Evolutionary conservation across 2,329 filamentous ascomycete genomes (phyloP).

Genomic region (Rhinocladiella similis): DNA sequence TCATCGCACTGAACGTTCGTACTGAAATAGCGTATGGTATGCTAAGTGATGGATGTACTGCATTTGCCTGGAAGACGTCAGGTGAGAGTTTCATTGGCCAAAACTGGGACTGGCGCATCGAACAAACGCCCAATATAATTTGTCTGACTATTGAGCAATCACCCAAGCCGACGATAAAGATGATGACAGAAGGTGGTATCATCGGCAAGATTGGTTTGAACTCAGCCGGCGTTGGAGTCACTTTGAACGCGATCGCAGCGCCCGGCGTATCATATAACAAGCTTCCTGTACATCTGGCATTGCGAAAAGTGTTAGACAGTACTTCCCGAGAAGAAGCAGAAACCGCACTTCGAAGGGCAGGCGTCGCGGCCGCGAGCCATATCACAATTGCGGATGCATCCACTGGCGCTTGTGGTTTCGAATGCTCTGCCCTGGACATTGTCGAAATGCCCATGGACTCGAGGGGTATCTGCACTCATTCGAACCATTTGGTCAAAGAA

Average conservation of each 20-base stretch:
- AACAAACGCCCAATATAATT: slow-evolving; percentile 54
- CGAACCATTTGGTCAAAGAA: slow-evolving; percentile 45
- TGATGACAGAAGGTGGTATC: slow-evolving; percentile 59
- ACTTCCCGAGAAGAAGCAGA: slow-evolving; percentile 47
- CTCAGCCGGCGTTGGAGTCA: slow-evolving; percentile 53
- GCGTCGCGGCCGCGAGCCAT: slow-evolving; percentile 55
- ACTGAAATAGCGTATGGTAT: slow-evolving; percentile 61
- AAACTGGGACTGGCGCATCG: slow-evolving; percentile 59
- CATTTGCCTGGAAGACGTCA: slow-evolving; percentile 51
- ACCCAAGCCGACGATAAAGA: slow-evolving; percentile 50
- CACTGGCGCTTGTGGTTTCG: slow-evolving; percentile 49
- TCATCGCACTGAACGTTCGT: slow-evolving; percentile 60
- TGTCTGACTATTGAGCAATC: slow-evolving; percentile 48
- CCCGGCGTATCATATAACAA: slow-evolving; percentile 48
- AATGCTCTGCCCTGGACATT: slow-evolving; percentile 43
- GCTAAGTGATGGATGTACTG: slow-evolving; percentile 60
- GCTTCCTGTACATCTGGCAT: slow-evolving; percentile 56
- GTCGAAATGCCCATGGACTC: slow-evolving; percentile 26
- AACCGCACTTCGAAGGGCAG: slow-evolving; percentile 43
- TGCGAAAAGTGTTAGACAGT: slow-evolving; percentile 55
- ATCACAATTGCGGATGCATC: slow-evolving; percentile 54
- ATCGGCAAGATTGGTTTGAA: slow-evolving; percentile 63
- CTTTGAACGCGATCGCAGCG: slow-evolving; percentile 57
- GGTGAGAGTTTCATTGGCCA: slow-evolving; percentile 48
- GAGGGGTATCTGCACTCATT: slow-evolving; percentile 41